A percentile compares a stretch with the other conserved stretches of the same genome.
Evolutionary conservation across 192 early-diverging fungal genomes (phyloP).

Genomic region (Umbelopsis ramanniana): DNA sequence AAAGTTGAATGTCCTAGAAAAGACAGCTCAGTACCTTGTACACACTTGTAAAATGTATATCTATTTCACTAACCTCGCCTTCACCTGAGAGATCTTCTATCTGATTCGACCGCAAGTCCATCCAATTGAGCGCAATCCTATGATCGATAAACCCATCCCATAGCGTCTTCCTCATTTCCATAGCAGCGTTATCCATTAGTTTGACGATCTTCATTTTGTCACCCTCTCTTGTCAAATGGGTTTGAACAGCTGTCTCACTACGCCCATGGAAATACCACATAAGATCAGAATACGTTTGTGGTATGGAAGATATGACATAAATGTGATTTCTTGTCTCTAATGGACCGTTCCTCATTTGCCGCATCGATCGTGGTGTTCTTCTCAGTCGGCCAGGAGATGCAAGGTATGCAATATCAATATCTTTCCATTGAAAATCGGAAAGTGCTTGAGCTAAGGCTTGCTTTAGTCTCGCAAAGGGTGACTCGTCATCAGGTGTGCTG

Average conservation of each 20-base stretch:
- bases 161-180: conserved; percentile 15
- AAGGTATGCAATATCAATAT: conserved; percentile 27
- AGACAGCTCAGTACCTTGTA: background rate
- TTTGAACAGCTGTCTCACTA: conserved; percentile 22
- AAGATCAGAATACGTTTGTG: conserved; percentile 16
- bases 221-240: conserved; percentile 13
- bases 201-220: conserved; percentile 16
- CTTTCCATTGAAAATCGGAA: conserved; percentile 34
- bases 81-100: background rate
- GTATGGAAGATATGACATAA: conserved; percentile 21
- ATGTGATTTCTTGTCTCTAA: conserved; percentile 27
- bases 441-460: conserved; percentile 17
- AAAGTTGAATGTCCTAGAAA: background rate
- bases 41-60: background rate
- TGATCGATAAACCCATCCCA: conserved; percentile 32
- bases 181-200: conserved; percentile 11
- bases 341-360: conserved; percentile 11
- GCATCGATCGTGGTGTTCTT: background rate
- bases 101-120: background rate
- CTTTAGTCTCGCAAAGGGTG: conserved; percentile 25
- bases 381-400: conserved; percentile 8
- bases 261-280: conserved; percentile 13
- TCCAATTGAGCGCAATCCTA: conserved; percentile 28
- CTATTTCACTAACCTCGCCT: background rate
- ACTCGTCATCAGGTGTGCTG: background rate